Evolutionary conservation across 805 yeast species (phyloP), one percentile per base, ranked within the genome.

Genomic region (Debaryomyces hansenii): DNA sequence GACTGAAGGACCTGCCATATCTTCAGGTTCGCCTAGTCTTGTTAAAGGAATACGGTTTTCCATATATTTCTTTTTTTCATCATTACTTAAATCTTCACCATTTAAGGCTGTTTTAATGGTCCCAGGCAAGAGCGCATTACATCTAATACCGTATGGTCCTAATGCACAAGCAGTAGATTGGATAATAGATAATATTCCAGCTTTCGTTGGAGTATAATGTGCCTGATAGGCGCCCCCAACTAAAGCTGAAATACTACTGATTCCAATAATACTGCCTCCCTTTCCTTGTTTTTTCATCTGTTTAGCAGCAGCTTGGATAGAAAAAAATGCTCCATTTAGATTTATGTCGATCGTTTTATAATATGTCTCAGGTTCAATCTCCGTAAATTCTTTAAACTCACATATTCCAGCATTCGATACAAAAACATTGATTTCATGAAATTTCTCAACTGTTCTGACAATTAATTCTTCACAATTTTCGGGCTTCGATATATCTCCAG

Each of bases 351-450:
- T 64, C 3, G 75, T 72, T 37, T 55, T 51, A 31, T 59, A 53
- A 48, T 65, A 69, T 5, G 63, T 56, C 29, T 66, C 75, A 18
- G 72, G 68, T 4, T 69, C 59, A 8, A 72, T 62, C n/a, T 72
- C 74, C 8, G 70, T 56, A 55, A 75, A 73, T 42, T 69, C 71
- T 35, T 63, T 54, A 48, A 74, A 69, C 37, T 67, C 60, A 52
- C 78, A 74, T 31, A 75, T 66, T 9, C 79, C 80, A 10, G 80
- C 79, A 52, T 75, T 75, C 9, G 77, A 70, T 4, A 75, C 76
- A 45, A 72, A 63, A 5, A 69, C 64, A 46, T 74, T 63, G 37
- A 75, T 47, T 46, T 66, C 66, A 4, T 77, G 77, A 53, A 74
- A 75, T 20, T 51, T 49, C 20, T 57, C 63, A 14, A 72, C 75